Base-by-base conservation (phyloP, 768 basidiomycete genomes). In the Coprinellus micaceus region DNA sequence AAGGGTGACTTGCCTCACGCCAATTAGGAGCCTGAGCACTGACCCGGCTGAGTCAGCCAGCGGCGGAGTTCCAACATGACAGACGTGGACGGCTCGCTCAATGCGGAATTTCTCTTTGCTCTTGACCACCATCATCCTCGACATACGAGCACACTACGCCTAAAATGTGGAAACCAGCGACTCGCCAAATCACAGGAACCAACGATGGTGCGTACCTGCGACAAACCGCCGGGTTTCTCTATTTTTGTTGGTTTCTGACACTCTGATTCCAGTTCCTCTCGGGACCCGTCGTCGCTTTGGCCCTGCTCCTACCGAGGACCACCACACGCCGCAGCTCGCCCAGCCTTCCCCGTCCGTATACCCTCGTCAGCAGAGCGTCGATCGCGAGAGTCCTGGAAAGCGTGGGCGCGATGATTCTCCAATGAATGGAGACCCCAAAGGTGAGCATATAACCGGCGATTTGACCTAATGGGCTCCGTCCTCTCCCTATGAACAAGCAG, bases 211-310 rank as follows among this genome's bases (percentile, higher is more conserved):
- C 64, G 83, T 73, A 29, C 43, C n/a, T n/a, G 26, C 12, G 47
- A 11, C 10, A 39, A 48, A 13, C 10, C 47, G 53, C 53, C 36
- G 48, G 60, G 40, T 56, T 56, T 40, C 51, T 17, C 33, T 43
- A 37, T 43, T 60, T 40, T 56, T 58, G 54, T 39, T 52, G 49
- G 52, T 54, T 52, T 45, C 61, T 60, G 33, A 33, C 33, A 13
- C 26, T 30, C 19, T 10, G 60, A 71, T 66, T 60, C 28, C 60
- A 86, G 88, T 84, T 63, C 94, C 94, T 1, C 82, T 97, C 57
- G 92, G 91, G 50, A 82, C 85, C 64, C 88, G 90, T 66, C 89
- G 94, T 67, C 88, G 94, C 54, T 97, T 97, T 74, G 94, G 94
- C 51, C 89, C 91, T 46, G 87, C 88, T 26, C 88, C 91, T 3